Conservation (phyloP, 768 basidiomycete species). For the Pluteus cervinus region DNA sequence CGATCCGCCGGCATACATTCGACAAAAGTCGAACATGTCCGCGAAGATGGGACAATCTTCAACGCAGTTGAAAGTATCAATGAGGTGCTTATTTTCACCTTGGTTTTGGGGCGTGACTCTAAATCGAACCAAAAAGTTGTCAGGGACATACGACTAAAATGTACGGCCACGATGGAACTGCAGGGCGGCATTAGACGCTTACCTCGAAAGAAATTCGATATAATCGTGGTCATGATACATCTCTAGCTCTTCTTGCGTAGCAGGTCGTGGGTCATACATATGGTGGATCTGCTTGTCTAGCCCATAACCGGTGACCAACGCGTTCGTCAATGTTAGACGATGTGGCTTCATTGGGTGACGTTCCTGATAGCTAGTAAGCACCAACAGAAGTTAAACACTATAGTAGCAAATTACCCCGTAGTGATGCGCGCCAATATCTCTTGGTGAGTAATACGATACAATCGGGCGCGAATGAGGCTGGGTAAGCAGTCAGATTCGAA, state of each 20-base stretch:
- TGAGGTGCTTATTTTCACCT: conserved; percentile 66
- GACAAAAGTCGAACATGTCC: conserved; percentile 92
- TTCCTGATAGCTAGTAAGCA: conserved; percentile 50
- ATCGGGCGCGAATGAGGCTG: conserved; percentile 76
- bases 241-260: conserved; percentile 85
- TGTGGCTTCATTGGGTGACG: conserved; percentile 99
- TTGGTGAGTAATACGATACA: conserved; percentile 95
- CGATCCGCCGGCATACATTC: conserved; percentile 90
- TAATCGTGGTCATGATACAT: conserved; percentile 94
- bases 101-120: conserved; percentile 80
- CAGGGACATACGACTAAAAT: not conserved
- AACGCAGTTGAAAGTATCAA: conserved; percentile 88
- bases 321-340: conserved; percentile 91
- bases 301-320: conserved; percentile 93
- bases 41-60: conserved; percentile 97
- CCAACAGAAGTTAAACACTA: not conserved
- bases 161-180: not conserved
- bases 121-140: conserved; percentile 2
- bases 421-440: conserved; percentile 91
- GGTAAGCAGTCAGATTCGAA: conserved; percentile 1
- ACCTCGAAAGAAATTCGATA: conserved; percentile 92
- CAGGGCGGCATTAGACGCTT: conserved; percentile 15
- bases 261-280: conserved; percentile 83
- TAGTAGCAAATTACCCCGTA: conserved; percentile 68
- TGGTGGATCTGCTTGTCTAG: conserved; percentile 92